phyloP scores from a whole-genome alignment of 164 flowering plant genomes.

The Vitis rotundifolia region DNA sequence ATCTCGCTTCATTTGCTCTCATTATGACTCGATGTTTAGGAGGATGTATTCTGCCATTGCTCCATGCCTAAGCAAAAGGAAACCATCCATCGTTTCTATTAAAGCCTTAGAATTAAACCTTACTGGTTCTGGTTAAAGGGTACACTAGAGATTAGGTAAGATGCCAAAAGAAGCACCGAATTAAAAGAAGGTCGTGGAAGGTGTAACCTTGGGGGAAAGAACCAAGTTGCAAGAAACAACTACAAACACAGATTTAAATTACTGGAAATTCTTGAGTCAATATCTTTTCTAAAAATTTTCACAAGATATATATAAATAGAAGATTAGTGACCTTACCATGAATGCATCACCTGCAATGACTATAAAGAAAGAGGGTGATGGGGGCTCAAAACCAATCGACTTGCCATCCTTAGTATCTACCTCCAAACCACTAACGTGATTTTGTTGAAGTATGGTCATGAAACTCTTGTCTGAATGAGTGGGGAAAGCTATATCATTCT shows the following conservation, averaged over 20 bases:
- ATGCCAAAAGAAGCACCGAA: too few species aligned
- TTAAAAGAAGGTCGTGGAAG: too few species aligned
- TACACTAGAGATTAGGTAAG: too few species aligned
- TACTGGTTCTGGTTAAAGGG: too few species aligned
- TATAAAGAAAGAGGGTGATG: constrained; percentile 33
- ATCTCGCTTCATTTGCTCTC: constrained; percentile 33
- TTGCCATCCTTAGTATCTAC: constrained; percentile 38
- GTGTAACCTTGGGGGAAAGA: too few species aligned
- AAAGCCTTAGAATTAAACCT: too few species aligned
- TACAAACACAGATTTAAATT: too few species aligned
- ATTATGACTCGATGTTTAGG: constrained; percentile 38
- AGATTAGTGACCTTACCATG: constrained; percentile 24
- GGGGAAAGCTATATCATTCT: constrained; percentile 25
- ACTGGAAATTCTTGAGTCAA: too few species aligned
- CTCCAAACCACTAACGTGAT: constrained; percentile 41
- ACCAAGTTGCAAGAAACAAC: too few species aligned
- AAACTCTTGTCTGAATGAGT: constrained; percentile 59
- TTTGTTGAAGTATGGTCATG: constrained; percentile 43
- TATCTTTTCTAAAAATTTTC: too few species aligned
- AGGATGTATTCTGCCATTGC: constrained; percentile 40
- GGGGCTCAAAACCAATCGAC: constrained; percentile 34
- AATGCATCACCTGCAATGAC: constrained; percentile 54
- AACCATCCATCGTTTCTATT: too few species aligned
- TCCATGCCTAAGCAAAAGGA: constrained; percentile 37
- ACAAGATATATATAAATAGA: not conserved